These are phyloP conservation scores for Cryptosporidium sp. DNA, from an alignment of 169 alveolate genomes.

Conservation along the genomic window DNA sequence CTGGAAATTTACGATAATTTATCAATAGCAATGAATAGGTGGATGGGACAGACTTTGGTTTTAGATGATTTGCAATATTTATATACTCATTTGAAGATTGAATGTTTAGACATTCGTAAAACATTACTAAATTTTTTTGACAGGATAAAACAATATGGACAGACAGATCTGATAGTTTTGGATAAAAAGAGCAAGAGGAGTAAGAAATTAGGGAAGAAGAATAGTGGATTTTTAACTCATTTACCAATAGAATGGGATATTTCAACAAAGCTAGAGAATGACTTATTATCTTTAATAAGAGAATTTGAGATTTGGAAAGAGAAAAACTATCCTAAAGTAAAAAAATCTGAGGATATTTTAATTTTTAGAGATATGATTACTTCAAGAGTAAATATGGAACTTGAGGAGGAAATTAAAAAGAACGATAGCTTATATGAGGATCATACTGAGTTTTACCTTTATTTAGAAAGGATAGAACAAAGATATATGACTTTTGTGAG, in stretches of 20 bases:
- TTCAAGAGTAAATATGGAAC: neutral
- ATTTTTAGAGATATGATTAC: constrained; percentile 1
- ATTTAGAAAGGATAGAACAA: neutral
- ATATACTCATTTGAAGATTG: constrained; percentile 32
- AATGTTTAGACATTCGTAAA: neutral
- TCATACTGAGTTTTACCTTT: neutral
- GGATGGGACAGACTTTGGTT: constrained; percentile 34
- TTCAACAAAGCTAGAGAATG: neutral
- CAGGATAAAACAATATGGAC: neutral
- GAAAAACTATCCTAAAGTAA: too few relatives aligned
- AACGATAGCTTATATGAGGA: constrained; percentile 5
- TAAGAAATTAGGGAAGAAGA: neutral
- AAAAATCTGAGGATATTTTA: neutral
- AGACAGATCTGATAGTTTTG: neutral
- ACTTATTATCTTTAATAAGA: too few relatives aligned
- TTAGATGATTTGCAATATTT: constrained; percentile 42
- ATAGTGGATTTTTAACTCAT: neutral
- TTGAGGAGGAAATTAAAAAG: neutral
- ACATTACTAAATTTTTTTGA: neutral
- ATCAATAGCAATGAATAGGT: constrained; percentile 1
- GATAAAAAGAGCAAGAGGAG: neutral
- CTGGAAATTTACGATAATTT: constrained; percentile 9
- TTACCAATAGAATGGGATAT: neutral
- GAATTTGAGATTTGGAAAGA: neutral
- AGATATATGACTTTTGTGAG: neutral